Evolutionary conservation across 192 early-diverging fungal genomes (phyloP).

Genomic region (Martensiomyces pterosporus): DNA sequence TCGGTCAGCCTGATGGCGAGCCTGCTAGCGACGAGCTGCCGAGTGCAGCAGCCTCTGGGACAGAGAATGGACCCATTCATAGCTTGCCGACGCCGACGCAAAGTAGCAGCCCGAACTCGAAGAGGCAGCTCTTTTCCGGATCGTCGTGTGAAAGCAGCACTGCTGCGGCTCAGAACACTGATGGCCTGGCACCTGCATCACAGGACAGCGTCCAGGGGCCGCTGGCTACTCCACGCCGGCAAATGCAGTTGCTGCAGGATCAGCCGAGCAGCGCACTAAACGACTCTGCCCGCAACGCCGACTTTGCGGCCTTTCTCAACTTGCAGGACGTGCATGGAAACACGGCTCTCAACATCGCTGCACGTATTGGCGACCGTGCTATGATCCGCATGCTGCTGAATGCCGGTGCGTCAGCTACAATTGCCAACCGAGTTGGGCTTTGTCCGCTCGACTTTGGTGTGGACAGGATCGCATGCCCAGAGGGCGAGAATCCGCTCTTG

Average conservation of each 20-base stretch:
- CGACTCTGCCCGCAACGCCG: slow-evolving; percentile 43
- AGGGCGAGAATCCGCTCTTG: not conserved
- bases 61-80: not conserved
- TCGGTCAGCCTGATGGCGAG: not conserved
- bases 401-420: slow-evolving; percentile 70
- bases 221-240: not conserved
- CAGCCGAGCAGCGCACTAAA: not conserved
- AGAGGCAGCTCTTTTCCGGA: not conserved
- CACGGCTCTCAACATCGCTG: slow-evolving; percentile 87
- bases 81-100: slow-evolving; percentile 30
- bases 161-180: not conserved
- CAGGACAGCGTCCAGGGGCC: not conserved
- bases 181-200: too few species aligned
- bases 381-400: slow-evolving; percentile 67
- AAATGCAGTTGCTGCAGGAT: too few species aligned
- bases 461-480: slow-evolving; percentile 25
- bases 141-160: not conserved
- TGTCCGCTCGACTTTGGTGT: slow-evolving; percentile 69
- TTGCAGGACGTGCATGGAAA: slow-evolving; percentile 82
- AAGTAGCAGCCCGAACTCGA: slow-evolving; percentile 25
- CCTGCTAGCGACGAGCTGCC: not conserved
- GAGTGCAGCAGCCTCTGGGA: not conserved
- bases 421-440: slow-evolving; percentile 74
- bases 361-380: slow-evolving; percentile 65
- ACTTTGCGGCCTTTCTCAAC: slow-evolving; percentile 73